Base-by-base conservation (phyloP, 768 basidiomycete genomes). In the Pisolithus orientalis region DNA sequence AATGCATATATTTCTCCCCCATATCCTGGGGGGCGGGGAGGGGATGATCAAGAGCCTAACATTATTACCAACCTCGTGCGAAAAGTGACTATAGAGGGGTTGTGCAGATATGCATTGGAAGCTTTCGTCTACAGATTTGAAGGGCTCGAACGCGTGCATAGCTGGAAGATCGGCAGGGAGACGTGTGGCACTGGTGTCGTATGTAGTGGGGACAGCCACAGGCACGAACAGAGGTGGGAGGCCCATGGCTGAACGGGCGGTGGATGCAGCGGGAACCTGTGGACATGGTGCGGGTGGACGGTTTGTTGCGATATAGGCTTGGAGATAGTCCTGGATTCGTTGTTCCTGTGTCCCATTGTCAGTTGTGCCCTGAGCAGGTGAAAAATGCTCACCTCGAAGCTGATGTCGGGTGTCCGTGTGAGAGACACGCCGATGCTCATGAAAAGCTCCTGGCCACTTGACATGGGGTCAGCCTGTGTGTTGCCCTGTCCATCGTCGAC, bases 171-270 rank as follows among this genome's bases (percentile, higher is more conserved):
- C 50, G 42, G 52, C 17, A 47, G 56, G 55, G 40, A 43, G 57
- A 44, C 40, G 49, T 28, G 49, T 17, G 40, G 4, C 53, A 51
- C 47, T 44, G 21, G 25, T 46, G 51, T 24, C 6, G 21, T 9
- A 2, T 13, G 27, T 14, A 14, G 55, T 62, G 0, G 56, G 54
- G 25, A 67, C 54, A 34, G 61, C 58, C 47, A 59, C 58, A 25
- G 83, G 80, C 29, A 76, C 67, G 62, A 84, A 84, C 16, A 78
- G 65, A 0, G 76, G 77, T 0, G 79, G 74, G 0, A 84, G 71
- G 32, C 74, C 72, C 21, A 80, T 61, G 0, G 76, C 70, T 10
- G 64, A 55, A 8, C 83, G 77, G 37, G 72, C 71, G n/a, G 52
- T 58, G 2, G 72, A 68, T 17, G 70, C 72, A n/a, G 70, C 64